phyloP scores from a whole-genome alignment of 371 early-diverging fungal species.

The Syncephalastrum contaminatum region DNA sequence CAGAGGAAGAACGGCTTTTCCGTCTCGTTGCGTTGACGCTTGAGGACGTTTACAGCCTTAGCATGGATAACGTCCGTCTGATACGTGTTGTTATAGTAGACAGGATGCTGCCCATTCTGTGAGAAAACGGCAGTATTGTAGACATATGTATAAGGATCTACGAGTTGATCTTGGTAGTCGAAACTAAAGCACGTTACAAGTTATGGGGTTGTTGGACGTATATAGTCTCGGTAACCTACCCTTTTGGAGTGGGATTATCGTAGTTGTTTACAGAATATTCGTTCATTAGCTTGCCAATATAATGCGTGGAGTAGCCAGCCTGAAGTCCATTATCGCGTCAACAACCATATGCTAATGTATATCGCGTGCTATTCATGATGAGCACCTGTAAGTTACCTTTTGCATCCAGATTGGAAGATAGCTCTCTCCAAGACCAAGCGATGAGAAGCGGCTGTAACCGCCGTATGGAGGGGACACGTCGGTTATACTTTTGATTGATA shows the following conservation, averaged over 20 bases:
- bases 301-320: constrained; percentile 63
- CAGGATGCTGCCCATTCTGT: constrained; percentile 52
- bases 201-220: neutral
- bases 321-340: neutral
- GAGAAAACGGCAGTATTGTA: constrained; percentile 61
- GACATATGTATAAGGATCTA: constrained; percentile 62
- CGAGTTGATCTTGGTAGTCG: constrained; percentile 51
- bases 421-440: constrained; percentile 41
- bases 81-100: constrained; percentile 46
- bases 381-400: neutral
- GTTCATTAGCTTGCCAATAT: constrained; percentile 69
- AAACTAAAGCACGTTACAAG: constrained; percentile 25
- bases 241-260: constrained; percentile 35
- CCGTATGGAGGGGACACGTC: constrained; percentile 59
- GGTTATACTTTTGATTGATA: constrained; percentile 22
- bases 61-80: constrained; percentile 65
- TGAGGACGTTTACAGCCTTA: constrained; percentile 51
- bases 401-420: constrained; percentile 45
- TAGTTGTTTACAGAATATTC: constrained; percentile 44
- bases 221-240: constrained; percentile 15
- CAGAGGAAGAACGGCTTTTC: constrained; percentile 60
- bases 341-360: no score
- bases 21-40: constrained; percentile 31
- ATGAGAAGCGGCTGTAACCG: constrained; percentile 51
- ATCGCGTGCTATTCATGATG: no score